These are phyloP conservation scores for Tarenaya hassleriana DNA, from an alignment of 345 rosid genomes.

Conservation along the genomic window DNA sequence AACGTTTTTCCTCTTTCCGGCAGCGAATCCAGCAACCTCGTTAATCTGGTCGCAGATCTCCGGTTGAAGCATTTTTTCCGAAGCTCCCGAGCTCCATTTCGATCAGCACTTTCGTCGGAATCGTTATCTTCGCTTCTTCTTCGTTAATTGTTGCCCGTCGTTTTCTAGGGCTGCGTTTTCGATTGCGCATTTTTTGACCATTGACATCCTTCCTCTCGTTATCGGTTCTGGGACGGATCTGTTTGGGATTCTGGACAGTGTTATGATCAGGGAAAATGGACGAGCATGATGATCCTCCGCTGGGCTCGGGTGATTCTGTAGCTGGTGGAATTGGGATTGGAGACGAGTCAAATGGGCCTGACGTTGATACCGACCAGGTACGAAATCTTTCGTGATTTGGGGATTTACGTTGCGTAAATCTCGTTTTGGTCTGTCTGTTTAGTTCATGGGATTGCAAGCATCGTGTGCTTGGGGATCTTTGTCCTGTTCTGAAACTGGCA, in stretches of 20 bases:
- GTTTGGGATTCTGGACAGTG: constrained; percentile 10
- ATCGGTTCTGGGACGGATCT: constrained; percentile 28
- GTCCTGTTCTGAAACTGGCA: constrained; percentile 2
- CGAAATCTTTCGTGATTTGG: not conserved
- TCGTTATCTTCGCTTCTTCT: too few species aligned
- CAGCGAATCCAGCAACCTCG: constrained; percentile 3
- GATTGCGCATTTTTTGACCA: not conserved
- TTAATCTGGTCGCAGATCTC: constrained; percentile 18
- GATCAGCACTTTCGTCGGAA: not conserved
- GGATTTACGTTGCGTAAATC: not conserved
- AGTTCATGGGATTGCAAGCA: not conserved
- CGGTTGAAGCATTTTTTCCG: not conserved
- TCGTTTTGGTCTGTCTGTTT: not conserved
- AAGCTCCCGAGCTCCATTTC: not conserved
- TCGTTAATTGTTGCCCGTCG: not conserved
- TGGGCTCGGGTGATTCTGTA: constrained; percentile 23
- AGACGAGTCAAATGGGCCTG: constrained; percentile 18
- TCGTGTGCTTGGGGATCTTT: not conserved
- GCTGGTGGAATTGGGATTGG: constrained; percentile 26
- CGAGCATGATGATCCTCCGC: constrained; percentile 33
- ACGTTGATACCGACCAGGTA: constrained; percentile 29
- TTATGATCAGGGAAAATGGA: constrained; percentile 39
- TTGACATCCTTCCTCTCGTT: not conserved
- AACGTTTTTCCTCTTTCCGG: constrained; percentile 12
- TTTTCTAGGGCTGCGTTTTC: constrained; percentile 19